Percentiles rank a stretch among this genome's conserved stretches.
Evolutionary conservation across 495 filamentous ascomycete genomes (phyloP).

Genomic region (Viridothelium virens): DNA sequence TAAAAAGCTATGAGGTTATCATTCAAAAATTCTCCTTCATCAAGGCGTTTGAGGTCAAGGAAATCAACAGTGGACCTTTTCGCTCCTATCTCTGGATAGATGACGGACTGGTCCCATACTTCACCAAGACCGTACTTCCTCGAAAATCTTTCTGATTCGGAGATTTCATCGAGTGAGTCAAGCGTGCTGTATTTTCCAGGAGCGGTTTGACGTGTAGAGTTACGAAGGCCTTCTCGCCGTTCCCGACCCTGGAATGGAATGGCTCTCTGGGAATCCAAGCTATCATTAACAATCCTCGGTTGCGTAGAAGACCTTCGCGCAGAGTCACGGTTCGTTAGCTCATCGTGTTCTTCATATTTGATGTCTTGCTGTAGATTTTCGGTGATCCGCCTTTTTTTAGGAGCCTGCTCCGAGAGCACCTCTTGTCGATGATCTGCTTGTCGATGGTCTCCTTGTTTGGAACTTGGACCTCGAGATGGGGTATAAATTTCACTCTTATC

Average conservation of each 20-base stretch:
- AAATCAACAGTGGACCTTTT: slow-evolving; percentile 69
- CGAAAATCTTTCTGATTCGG: background rate
- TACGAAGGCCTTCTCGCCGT: background rate
- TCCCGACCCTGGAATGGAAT: background rate
- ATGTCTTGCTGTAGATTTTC: background rate
- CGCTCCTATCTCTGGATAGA: slow-evolving; percentile 60
- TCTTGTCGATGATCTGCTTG: background rate
- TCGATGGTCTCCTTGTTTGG: background rate
- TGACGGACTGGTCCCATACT: slow-evolving; percentile 49
- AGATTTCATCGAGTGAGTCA: background rate
- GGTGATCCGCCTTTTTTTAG: background rate
- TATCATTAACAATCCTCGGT: background rate
- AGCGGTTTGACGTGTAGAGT: background rate
- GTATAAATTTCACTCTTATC: too few species aligned
- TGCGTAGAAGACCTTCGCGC: background rate
- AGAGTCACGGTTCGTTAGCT: background rate
- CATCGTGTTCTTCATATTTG: background rate
- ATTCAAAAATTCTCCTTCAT: slow-evolving; percentile 81
- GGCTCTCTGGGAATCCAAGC: background rate
- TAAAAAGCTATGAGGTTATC: slow-evolving; percentile 89
- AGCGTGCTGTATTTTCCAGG: background rate
- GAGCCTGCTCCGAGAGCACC: too few species aligned
- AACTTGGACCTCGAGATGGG: too few species aligned
- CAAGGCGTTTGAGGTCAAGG: slow-evolving; percentile 68
- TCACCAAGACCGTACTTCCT: background rate